phyloP scores from a whole-genome alignment of 768 basidiomycete genomes.

The Trametes sanguinea region DNA sequence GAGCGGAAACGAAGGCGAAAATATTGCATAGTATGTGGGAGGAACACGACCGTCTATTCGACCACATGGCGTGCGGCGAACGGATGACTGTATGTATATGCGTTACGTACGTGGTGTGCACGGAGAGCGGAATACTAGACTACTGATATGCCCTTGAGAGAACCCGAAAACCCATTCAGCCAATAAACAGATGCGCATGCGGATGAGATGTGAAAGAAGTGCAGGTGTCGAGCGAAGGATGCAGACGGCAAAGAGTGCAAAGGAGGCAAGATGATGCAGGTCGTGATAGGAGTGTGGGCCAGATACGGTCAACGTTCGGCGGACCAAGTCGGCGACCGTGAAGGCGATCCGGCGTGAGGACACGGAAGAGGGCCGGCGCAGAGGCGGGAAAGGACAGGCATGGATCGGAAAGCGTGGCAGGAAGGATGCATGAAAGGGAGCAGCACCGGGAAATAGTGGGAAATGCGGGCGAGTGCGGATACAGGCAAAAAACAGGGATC shows the following conservation, averaged over 20 bases:
- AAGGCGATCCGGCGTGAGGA: neutral
- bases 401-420: neutral
- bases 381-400: neutral
- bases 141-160: slow-evolving; percentile 4
- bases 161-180: slow-evolving; percentile 1
- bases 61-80: slow-evolving; percentile 7
- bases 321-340: neutral
- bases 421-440: neutral
- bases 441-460: neutral
- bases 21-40: neutral
- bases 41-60: slow-evolving; percentile 4
- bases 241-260: neutral
- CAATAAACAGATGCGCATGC: slow-evolving; percentile 23
- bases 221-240: neutral
- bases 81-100: neutral
- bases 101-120: neutral
- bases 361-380: neutral
- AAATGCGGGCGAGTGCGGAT: neutral
- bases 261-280: neutral
- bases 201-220: neutral
- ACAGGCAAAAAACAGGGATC: neutral
- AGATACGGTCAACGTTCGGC: slow-evolving; percentile 3
- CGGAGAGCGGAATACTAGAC: slow-evolving; percentile 4
- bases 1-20: neutral
- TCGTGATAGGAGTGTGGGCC: slow-evolving; percentile 4